These are phyloP conservation scores for Populus ilicifolia DNA, from an alignment of 345 rosid species.

Conservation along the genomic window DNA sequence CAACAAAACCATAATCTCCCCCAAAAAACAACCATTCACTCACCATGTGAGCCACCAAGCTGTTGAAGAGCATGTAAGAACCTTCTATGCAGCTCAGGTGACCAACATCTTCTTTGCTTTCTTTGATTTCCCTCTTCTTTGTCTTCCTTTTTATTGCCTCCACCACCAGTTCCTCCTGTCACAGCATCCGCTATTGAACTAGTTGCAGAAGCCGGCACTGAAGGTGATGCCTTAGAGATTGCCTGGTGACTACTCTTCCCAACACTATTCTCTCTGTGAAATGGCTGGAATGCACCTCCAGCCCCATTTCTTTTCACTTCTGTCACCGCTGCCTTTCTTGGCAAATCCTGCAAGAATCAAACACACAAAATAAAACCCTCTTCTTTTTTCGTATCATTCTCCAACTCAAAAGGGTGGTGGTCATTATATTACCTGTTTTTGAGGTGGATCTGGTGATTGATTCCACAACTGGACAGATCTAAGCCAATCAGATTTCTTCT, in stretches of 20 bases:
- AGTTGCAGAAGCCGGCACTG: slow-evolving; percentile 42
- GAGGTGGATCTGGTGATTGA: slow-evolving; percentile 55
- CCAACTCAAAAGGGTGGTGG: not conserved
- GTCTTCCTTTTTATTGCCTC: slow-evolving; percentile 33
- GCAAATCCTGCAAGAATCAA: slow-evolving; percentile 34
- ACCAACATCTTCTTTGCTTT: slow-evolving; percentile 90
- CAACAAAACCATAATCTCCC: not conserved
- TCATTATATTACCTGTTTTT: slow-evolving; percentile 30
- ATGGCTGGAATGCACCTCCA: slow-evolving; percentile 86
- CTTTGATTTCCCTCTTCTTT: slow-evolving; percentile 46
- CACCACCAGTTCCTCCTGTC: slow-evolving; percentile 6
- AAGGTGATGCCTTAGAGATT: slow-evolving; percentile 19
- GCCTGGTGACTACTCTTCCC: slow-evolving; percentile 29
- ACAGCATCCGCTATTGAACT: slow-evolving; percentile 45
- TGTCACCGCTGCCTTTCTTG: slow-evolving; percentile 46
- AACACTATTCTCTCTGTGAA: slow-evolving; percentile 42
- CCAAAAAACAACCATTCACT: not conserved
- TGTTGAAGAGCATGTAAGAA: slow-evolving; percentile 84
- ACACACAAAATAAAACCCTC: not conserved
- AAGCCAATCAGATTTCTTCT: slow-evolving; percentile 93
- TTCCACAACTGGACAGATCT: slow-evolving; percentile 95
- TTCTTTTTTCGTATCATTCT: not conserved
- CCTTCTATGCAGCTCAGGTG: slow-evolving; percentile 85
- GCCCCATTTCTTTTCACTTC: slow-evolving; percentile 69
- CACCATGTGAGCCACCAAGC: slow-evolving; percentile 91